Percentiles rank a stretch among this genome's conserved stretches.
These are phyloP conservation scores for Leccinellum luteum DNA, from an alignment of 768 basidiomycete genomes.

Conservation along the genomic window DNA sequence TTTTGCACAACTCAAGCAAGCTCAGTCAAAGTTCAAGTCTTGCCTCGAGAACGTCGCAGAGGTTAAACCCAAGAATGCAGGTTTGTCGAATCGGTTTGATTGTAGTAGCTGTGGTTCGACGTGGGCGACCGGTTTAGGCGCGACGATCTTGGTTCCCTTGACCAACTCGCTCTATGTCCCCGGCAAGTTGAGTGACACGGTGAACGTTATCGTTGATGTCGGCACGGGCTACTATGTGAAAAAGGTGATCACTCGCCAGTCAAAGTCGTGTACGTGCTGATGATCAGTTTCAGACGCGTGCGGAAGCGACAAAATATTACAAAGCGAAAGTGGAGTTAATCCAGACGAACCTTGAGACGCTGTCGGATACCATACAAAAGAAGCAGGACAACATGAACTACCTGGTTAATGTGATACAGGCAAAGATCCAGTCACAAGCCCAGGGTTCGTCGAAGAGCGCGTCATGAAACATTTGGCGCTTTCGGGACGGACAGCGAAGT, in stretches of 20 bases:
- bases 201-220: constrained; percentile 90
- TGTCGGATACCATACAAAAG: constrained; percentile 87
- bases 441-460: constrained; percentile 20
- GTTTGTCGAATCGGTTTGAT: constrained; percentile 29
- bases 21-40: constrained; percentile 86
- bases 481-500: neutral
- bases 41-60: constrained; percentile 81
- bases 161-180: constrained; percentile 96
- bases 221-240: constrained; percentile 97
- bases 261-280: neutral
- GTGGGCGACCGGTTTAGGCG: constrained; percentile 46
- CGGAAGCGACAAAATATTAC: constrained; percentile 82
- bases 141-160: constrained; percentile 86
- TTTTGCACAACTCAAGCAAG: constrained; percentile 89
- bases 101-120: neutral
- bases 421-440: constrained; percentile 41
- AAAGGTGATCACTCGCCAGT: constrained; percentile 56
- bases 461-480: constrained; percentile 11
- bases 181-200: constrained; percentile 77
- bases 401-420: constrained; percentile 70
- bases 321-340: constrained; percentile 78
- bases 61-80: constrained; percentile 66
- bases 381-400: constrained; percentile 89
- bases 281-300: constrained; percentile 58
- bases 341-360: constrained; percentile 73